phyloP scores from a whole-genome alignment of 202 grass and related monocot genomes.

The Carex sylvatica region DNA sequence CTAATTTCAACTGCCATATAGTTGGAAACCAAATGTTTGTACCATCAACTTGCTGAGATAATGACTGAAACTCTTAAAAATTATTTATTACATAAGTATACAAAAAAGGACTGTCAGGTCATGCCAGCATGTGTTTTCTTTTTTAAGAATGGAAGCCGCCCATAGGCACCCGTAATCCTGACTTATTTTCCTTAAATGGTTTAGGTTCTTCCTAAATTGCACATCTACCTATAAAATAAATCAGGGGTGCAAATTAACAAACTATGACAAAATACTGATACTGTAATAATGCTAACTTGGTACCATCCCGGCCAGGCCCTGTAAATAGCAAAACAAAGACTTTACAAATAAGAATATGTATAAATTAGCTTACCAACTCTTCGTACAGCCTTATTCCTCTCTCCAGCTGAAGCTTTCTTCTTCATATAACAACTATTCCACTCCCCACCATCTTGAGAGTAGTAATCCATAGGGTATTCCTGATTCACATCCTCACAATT shows the following conservation, averaged over 20 bases:
- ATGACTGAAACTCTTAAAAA: neutral
- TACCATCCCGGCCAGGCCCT: neutral
- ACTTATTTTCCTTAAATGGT: neutral
- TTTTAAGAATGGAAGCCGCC: no score
- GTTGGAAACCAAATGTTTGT: neutral
- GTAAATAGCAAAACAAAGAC: neutral
- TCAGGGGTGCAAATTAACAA: neutral
- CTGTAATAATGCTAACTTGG: neutral
- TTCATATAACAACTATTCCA: slow-evolving; percentile 96
- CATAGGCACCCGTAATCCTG: neutral
- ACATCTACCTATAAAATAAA: neutral
- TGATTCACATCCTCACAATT: slow-evolving; percentile 38
- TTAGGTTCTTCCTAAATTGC: neutral
- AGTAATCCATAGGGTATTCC: slow-evolving; percentile 94
- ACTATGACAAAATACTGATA: neutral
- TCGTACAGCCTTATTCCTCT: slow-evolving; percentile 33
- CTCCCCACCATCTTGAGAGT: slow-evolving; percentile 84
- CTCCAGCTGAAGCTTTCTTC: slow-evolving; percentile 42
- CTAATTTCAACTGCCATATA: neutral
- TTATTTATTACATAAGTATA: neutral
- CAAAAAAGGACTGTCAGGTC: neutral
- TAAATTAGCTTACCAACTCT: slow-evolving; percentile 42
- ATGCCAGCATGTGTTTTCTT: neutral
- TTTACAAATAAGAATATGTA: neutral
- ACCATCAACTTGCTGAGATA: neutral